phyloP scores from a whole-genome alignment of 2,329 filamentous ascomycete species.

The Aspergillus calidoustus region DNA sequence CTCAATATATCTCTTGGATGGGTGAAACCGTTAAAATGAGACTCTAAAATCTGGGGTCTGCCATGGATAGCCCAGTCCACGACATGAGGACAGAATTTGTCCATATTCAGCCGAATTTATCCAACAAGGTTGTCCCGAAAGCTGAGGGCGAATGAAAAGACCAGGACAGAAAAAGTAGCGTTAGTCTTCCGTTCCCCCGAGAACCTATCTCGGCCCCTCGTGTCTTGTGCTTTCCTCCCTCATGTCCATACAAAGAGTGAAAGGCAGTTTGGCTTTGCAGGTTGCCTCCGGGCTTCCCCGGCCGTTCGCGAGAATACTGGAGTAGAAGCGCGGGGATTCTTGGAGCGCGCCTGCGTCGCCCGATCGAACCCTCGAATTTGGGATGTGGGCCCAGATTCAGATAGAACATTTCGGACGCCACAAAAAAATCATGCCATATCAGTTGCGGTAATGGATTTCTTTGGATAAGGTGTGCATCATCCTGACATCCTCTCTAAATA shows the following conservation, averaged over 20 bases:
- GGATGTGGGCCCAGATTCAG: background rate
- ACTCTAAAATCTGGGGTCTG: background rate
- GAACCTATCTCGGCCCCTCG: background rate
- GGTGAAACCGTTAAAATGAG: background rate
- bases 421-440: constrained; percentile 2
- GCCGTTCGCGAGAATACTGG: constrained; percentile 8
- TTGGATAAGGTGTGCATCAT: background rate
- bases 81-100: background rate
- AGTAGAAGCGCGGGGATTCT: constrained; percentile 8
- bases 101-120: background rate
- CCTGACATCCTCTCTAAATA: background rate
- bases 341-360: background rate
- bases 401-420: background rate
- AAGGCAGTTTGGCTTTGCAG: background rate
- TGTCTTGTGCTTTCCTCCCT: background rate
- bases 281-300: constrained; percentile 6
- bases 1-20: background rate
- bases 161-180: background rate
- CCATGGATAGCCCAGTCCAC: background rate
- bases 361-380: background rate
- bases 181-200: background rate
- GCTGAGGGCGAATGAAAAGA: background rate
- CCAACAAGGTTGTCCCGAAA: background rate
- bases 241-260: background rate
- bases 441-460: background rate